Evolutionary conservation across 805 yeast species (phyloP).

Genomic region (Sugiyamaella boreocaroliniensis): DNA sequence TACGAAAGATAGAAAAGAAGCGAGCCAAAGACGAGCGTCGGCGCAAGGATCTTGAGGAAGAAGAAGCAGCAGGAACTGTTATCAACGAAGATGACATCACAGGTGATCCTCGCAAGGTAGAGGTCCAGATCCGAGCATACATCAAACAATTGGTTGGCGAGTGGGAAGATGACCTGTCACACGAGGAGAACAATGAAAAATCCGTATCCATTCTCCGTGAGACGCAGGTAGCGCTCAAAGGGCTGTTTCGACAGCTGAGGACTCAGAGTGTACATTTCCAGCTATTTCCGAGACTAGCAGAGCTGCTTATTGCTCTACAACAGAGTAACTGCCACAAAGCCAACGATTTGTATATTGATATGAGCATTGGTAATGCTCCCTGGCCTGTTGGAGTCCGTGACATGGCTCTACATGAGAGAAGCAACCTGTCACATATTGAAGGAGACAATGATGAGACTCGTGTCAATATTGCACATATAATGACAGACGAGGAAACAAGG

Average conservation of each 20-base stretch:
- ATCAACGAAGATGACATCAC: conserved; percentile 33
- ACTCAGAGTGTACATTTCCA: conserved; percentile 35
- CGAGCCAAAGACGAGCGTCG: conserved; percentile 14
- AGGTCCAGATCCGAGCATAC: conserved; percentile 42
- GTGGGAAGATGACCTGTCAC: conserved; percentile 33
- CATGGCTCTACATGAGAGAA: conserved; percentile 74
- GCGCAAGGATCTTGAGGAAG: conserved; percentile 25
- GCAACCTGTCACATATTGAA: conserved; percentile 52
- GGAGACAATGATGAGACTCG: conserved; percentile 34
- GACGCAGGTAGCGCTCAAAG: conserved; percentile 45
- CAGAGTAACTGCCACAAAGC: conserved; percentile 44
- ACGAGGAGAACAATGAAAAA: conserved; percentile 8
- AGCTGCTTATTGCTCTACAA: conserved; percentile 59
- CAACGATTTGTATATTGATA: conserved; percentile 60
- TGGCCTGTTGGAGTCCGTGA: conserved; percentile 87
- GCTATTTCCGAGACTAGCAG: conserved; percentile 48
- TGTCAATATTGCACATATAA: conserved; percentile 51
- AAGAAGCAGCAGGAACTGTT: conserved; percentile 24
- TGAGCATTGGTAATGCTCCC: conserved; percentile 81
- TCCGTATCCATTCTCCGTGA: conserved; percentile 34
- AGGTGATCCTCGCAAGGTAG: conserved; percentile 29
- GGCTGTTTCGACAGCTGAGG: conserved; percentile 50
- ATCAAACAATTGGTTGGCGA: conserved; percentile 37
- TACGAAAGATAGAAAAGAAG: conserved; percentile 16
- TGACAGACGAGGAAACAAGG: conserved; percentile 70